Percentiles rank a stretch among this genome's conserved stretches.
phyloP scores from a whole-genome alignment of 1,284 basidiomycete genomes.

The Tilletia caries region DNA sequence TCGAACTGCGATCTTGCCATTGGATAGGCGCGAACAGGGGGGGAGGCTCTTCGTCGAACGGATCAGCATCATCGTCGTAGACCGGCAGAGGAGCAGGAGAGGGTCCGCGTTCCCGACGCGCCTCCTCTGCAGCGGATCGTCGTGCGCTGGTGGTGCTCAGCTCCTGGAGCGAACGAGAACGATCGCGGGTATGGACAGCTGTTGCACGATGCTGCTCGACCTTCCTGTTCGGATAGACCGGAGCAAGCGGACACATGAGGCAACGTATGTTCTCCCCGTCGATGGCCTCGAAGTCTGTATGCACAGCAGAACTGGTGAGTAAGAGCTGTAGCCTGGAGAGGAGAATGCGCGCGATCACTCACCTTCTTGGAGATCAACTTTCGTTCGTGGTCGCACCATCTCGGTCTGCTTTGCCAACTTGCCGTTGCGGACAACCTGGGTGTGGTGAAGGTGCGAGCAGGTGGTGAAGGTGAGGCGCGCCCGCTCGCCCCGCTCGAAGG shows the following conservation, averaged over 20 bases:
- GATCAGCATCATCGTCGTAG: not conserved
- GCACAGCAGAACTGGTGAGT: too few species aligned
- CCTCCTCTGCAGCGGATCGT: not conserved
- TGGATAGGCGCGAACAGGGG: not conserved
- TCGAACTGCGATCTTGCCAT: too few species aligned
- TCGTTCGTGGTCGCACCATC: not conserved
- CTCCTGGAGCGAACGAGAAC: not conserved
- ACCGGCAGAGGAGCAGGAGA: not conserved
- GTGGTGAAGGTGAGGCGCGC: too few species aligned
- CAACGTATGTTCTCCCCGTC: not conserved
- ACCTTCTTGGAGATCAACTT: not conserved
- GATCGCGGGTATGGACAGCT: too few species aligned
- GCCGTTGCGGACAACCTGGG: too few species aligned
- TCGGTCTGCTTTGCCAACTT: too few species aligned
- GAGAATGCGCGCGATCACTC: not conserved
- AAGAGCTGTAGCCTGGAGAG: not conserved
- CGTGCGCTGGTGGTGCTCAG: not conserved
- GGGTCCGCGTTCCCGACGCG: not conserved
- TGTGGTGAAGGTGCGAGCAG: too few species aligned
- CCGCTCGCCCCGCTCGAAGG: not conserved
- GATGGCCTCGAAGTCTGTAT: not conserved
- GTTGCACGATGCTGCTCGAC: not conserved
- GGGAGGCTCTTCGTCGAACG: not conserved
- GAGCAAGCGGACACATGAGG: not conserved
- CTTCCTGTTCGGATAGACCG: not conserved